A percentile compares a stretch with the other conserved stretches of the same genome.
phyloP scores from a whole-genome alignment of 495 filamentous ascomycete genomes.

The Trichoderma orchidacearum region DNA sequence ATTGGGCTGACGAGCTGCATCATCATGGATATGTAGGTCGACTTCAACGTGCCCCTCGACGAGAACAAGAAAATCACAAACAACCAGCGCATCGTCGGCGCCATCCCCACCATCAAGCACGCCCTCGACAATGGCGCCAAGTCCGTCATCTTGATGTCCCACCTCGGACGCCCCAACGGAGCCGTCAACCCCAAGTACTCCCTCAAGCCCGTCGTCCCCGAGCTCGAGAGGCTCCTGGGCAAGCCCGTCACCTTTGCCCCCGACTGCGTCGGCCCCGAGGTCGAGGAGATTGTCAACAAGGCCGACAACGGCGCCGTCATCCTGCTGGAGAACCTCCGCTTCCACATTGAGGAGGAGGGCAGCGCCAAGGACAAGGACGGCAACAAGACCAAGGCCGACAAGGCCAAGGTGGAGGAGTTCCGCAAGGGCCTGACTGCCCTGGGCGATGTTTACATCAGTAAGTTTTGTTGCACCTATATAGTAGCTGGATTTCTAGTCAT shows the following conservation, averaged over 20 bases:
- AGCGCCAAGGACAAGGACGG: conserved; percentile 82
- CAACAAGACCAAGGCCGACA: conserved; percentile 97
- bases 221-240: conserved; percentile 81
- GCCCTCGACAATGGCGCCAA: conserved; percentile 90
- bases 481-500: not conserved
- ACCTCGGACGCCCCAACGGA: conserved; percentile 91
- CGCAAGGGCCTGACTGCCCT: conserved; percentile 87
- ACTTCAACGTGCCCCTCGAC: conserved; percentile 99
- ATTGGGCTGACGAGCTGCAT: not conserved
- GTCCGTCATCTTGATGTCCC: conserved; percentile 94
- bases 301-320: conserved; percentile 74
- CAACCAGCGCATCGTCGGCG: conserved; percentile 94
- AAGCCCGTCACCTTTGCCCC: conserved; percentile 74
- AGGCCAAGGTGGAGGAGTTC: conserved; percentile 83
- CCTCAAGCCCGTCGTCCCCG: conserved; percentile 79
- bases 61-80: conserved; percentile 87
- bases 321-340: conserved; percentile 92
- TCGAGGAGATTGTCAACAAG: conserved; percentile 79
- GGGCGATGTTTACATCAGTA: conserved; percentile 94
- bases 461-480: conserved; percentile 18
- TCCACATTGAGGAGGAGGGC: conserved; percentile 96
- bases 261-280: conserved; percentile 81
- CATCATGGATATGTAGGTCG: conserved; percentile 49
- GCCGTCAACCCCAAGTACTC: conserved; percentile 84
- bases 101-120: conserved; percentile 96